phyloP scores from a whole-genome alignment of 345 rosid species.

The Mangifera indica region DNA sequence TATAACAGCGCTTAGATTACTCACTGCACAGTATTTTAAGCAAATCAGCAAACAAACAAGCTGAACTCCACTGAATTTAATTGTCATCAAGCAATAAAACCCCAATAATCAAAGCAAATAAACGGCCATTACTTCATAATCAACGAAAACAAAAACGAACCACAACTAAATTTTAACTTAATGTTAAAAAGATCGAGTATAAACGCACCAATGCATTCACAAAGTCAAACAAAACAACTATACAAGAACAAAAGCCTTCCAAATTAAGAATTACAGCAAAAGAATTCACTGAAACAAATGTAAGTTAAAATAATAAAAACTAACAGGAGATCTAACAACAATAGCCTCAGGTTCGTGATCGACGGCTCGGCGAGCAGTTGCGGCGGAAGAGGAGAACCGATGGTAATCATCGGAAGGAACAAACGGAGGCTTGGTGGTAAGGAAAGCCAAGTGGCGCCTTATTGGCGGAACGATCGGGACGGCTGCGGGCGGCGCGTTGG shows the following conservation, averaged over 20 bases:
- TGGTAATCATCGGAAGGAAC: slow-evolving; percentile 63
- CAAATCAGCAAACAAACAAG: neutral
- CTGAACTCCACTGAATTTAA: neutral
- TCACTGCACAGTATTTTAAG: neutral
- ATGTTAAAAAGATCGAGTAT: neutral
- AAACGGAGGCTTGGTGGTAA: slow-evolving; percentile 74
- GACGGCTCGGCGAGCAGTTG: slow-evolving; percentile 22
- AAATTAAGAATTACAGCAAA: slow-evolving; percentile 3
- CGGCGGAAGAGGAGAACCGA: slow-evolving; percentile 45
- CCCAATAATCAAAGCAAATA: neutral
- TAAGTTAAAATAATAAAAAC: slow-evolving; percentile 19
- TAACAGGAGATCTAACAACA: slow-evolving; percentile 77
- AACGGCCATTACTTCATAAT: neutral
- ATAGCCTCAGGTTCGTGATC: slow-evolving; percentile 64
- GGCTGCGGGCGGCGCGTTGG: slow-evolving; percentile 26
- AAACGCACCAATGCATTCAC: neutral
- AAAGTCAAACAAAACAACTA: neutral
- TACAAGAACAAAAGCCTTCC: neutral
- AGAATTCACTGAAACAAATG: neutral
- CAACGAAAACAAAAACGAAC: neutral
- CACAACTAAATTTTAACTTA: neutral
- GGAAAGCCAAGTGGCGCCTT: slow-evolving; percentile 70
- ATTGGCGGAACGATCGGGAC: slow-evolving; percentile 65
- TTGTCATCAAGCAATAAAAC: neutral
- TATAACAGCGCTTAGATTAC: neutral